Percentiles rank a stretch among this genome's conserved stretches.
phyloP scores from a whole-genome alignment of 1,139 yeast species.

The Taphrina flavorubra region DNA sequence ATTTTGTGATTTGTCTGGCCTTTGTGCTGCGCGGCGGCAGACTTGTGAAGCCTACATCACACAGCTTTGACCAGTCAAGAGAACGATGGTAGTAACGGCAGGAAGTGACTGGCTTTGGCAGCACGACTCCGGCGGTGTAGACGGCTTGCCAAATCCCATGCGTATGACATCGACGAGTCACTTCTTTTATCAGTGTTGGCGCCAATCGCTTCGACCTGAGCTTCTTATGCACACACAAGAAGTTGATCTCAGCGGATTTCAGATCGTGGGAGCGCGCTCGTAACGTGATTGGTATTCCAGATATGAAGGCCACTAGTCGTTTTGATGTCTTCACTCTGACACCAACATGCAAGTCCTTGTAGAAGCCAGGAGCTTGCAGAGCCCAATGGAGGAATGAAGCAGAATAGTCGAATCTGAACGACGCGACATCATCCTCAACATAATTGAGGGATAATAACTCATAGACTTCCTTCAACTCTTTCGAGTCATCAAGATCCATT shows the following conservation, averaged over 20 bases:
- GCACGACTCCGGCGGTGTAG: constrained; percentile 87
- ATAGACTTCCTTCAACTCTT: constrained; percentile 74
- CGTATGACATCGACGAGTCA: constrained; percentile 88
- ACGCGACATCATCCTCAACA: constrained; percentile 91
- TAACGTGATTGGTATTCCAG: constrained; percentile 82
- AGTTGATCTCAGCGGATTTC: constrained; percentile 85
- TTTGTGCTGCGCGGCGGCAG: constrained; percentile 78
- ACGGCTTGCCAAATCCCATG: constrained; percentile 93
- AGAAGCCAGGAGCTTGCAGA: constrained; percentile 91
- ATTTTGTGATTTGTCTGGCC: constrained; percentile 80
- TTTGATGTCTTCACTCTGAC: constrained; percentile 80
- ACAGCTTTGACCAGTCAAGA: constrained; percentile 83
- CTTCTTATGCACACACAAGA: constrained; percentile 91
- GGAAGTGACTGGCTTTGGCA: constrained; percentile 91
- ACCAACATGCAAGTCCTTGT: constrained; percentile 87
- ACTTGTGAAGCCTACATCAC: constrained; percentile 83
- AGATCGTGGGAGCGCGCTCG: constrained; percentile 65
- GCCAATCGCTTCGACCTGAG: constrained; percentile 91
- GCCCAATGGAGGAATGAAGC: constrained; percentile 91
- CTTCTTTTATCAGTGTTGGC: constrained; percentile 90
- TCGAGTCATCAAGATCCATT: constrained; percentile 66
- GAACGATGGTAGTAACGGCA: constrained; percentile 95
- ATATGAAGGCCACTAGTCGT: constrained; percentile 85
- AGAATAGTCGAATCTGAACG: constrained; percentile 88
- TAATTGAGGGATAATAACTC: constrained; percentile 82